Evolutionary conservation across 495 filamentous ascomycete species (phyloP).

Genomic region (Talaromyces trachyspermus): DNA sequence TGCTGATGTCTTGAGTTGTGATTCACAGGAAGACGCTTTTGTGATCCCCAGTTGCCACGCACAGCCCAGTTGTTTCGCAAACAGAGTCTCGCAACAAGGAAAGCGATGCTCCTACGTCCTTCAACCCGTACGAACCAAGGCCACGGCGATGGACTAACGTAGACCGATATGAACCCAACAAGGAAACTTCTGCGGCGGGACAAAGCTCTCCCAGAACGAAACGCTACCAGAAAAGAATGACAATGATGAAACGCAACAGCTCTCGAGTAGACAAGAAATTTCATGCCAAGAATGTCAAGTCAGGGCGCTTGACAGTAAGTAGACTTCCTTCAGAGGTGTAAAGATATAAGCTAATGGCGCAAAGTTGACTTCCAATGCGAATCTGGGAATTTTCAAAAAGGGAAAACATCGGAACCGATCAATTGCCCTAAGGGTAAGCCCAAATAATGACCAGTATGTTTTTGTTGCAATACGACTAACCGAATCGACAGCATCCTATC

Average conservation of each 20-base stretch:
- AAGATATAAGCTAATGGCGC: slow-evolving; percentile 14
- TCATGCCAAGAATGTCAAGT: slow-evolving; percentile 53
- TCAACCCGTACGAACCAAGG: slow-evolving; percentile 45
- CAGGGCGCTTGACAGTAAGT: slow-evolving; percentile 55
- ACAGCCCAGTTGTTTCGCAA: background rate
- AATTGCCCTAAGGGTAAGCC: slow-evolving; percentile 34
- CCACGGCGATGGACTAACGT: slow-evolving; percentile 54
- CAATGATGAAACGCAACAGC: background rate
- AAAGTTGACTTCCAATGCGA: slow-evolving; percentile 45
- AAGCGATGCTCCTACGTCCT: slow-evolving; percentile 1
- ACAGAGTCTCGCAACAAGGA: background rate
- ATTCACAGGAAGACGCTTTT: background rate
- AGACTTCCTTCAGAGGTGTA: background rate
- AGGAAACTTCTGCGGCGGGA: background rate
- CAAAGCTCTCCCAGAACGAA: background rate
- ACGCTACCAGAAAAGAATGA: background rate
- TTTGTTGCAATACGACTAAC: slow-evolving; percentile 5
- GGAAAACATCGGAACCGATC: slow-evolving; percentile 53
- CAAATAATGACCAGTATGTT: slow-evolving; percentile 12
- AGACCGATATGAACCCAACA: slow-evolving; percentile 45
- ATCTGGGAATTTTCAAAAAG: slow-evolving; percentile 64
- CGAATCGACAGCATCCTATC: slow-evolving; percentile 46
- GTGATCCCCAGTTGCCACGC: too few species aligned
- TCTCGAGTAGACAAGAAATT: slow-evolving; percentile 50
- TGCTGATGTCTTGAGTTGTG: background rate